Evolutionary conservation across 257 asterid genomes (phyloP), one percentile per base, ranked within the genome.

Genomic region (Capsicum rhomboideum): DNA sequence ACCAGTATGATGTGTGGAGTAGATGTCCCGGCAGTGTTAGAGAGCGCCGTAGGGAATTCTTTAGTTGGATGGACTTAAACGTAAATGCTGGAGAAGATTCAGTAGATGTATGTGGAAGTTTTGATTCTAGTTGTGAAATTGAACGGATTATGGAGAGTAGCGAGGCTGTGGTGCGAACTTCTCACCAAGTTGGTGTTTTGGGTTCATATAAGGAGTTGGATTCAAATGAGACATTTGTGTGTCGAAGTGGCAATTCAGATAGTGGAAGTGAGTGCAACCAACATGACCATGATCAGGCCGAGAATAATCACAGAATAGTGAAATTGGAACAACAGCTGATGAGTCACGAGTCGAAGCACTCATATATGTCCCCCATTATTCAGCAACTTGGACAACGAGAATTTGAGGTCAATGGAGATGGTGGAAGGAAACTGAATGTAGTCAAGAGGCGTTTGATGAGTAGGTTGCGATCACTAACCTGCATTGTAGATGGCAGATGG

Each of bases 21-120:
- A 88, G 90, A 59, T 84, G 91, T 79, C 97, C 97, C 21, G 89
- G 79, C 72, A 96, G 97, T 85, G 93, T 96, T 83, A 74, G 79
- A 58, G 97, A 96, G 86, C 93, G 99, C 1, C 85, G 98, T 4
- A 86, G 85, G 83, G 88, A 91, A 44, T 96, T 96, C 84, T 75
- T 91, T 53, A 86, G 88, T 44, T 87, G 91, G 93, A 88, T 96
- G 91, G 94, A 91, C 50, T 85, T 86, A 78, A 69, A 58, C 67
- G 44, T 86, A 16, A 88, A 88, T 68, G 49, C n/a, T 29, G 74
- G 81, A 85, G 63, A 31, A 21, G 31, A 10, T 75, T 66, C 20
- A 83, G 83, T 12, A 86, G 85, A 55, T 63, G 49, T 49, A 26
- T 21, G 11, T 50, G 75, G 58, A 31, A 84, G 82, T 85, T 58